phyloP scores from a whole-genome alignment of 139 green algal genomes.

The Bryopsis sp. region DNA sequence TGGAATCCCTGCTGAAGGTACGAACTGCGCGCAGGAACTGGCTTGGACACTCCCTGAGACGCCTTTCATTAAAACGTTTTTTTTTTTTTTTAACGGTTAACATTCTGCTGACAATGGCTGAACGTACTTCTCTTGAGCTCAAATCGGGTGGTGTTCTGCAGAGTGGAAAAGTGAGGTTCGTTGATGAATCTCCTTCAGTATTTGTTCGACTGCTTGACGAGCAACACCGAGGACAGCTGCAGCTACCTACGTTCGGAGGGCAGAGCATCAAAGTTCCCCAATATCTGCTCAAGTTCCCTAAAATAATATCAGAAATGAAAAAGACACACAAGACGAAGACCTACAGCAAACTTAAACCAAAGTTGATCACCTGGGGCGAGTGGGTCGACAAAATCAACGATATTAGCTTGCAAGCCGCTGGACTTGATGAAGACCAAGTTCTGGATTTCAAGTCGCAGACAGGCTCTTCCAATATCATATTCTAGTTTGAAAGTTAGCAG shows the following conservation, averaged over 20 bases:
- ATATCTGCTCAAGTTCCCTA: neutral
- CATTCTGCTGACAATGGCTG: too few relatives aligned
- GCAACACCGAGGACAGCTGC: neutral
- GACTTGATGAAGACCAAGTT: neutral
- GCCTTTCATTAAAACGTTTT: too few relatives aligned
- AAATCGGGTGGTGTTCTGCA: too few relatives aligned
- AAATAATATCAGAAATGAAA: neutral
- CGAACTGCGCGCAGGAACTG: too few relatives aligned
- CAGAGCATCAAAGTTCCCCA: neutral
- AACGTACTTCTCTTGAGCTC: too few relatives aligned
- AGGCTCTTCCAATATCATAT: too few relatives aligned
- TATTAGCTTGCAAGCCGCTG: neutral
- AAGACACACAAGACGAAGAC: neutral
- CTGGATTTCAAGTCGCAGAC: too few relatives aligned
- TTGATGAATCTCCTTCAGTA: neutral
- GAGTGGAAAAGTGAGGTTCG: neutral
- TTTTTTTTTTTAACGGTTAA: too few relatives aligned
- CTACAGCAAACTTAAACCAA: neutral
- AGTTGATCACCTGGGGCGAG: neutral
- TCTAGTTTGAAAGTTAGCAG: too few relatives aligned
- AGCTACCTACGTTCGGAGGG: neutral
- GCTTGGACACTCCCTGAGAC: too few relatives aligned
- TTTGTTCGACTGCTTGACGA: neutral
- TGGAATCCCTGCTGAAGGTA: slow-evolving; percentile 22
- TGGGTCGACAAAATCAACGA: neutral